A percentile compares a stretch with the other conserved stretches of the same genome.
Evolutionary conservation across 345 rosid genomes (phyloP).

Genomic region (Corymbia maculata): DNA sequence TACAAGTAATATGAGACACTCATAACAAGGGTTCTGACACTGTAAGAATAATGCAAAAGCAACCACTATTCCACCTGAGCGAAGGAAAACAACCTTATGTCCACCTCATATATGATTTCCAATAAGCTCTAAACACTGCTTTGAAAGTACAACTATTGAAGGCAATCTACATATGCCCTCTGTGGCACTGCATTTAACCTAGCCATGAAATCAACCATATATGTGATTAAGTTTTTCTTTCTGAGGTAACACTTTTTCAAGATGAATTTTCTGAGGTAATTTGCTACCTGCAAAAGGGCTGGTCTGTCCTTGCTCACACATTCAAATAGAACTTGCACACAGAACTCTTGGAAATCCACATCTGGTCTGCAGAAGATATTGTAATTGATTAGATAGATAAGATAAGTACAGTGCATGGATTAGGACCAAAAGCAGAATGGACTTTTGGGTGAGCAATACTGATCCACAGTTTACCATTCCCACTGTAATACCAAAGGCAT

Average conservation of each 20-base stretch:
- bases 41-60: neutral
- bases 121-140: neutral
- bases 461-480: neutral
- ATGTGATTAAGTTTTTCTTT: neutral
- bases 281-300: conserved; percentile 78
- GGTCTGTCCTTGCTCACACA: conserved; percentile 98
- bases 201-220: neutral
- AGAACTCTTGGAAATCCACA: conserved; percentile 85
- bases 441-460: neutral
- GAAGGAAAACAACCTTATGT: neutral
- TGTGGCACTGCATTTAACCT: neutral
- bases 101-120: neutral
- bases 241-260: neutral
- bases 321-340: conserved; percentile 88
- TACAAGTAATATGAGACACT: neutral
- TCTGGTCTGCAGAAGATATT: conserved; percentile 49
- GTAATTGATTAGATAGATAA: neutral
- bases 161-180: neutral
- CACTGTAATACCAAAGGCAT: neutral
- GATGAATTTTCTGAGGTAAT: neutral
- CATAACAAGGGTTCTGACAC: neutral
- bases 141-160: neutral
- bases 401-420: neutral
- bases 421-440: neutral
- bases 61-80: neutral